Evolutionary conservation across 1,284 basidiomycete genomes (phyloP), one percentile per base, ranked within the genome.

Genomic region (Exobasidium rhododendri): DNA sequence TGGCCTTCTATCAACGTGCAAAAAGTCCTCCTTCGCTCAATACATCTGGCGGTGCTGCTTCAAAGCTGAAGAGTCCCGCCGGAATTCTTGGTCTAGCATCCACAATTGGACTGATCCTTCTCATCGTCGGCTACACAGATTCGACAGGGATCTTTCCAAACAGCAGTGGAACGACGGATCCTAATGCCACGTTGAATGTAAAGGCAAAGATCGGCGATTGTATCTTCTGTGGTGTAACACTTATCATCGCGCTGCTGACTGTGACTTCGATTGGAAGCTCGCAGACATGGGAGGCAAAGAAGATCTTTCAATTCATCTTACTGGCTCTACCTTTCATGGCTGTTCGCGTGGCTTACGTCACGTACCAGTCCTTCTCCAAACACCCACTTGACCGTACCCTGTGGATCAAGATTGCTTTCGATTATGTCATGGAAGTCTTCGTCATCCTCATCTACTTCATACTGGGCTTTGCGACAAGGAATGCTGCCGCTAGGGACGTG

Each of bases 41-140:
- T 40, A 17, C 7, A 40, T 40, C 35, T 10, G 7, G 10, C 17
- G 17, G 17, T 10, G 35, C 35, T 40, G 26, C 20, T 14, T 17
- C 13, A 13, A 24, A 20, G 20, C 47, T 50, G 24, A 50, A 20
- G 20, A 40, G 10, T 7, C 35, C 35, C 7, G 35, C 35, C 17
- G 47, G 47, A 50, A 22, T 64, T 7, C 53, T 64, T 5, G 52
- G 60, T n/a, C 51, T 64, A 7, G 51, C 49, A 29, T 59, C 54
- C 31, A 40, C 57, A 26, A 59, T 24, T n/a, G 62, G 58, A 2
- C 53, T 64, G 2, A 31, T 61, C 44, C 26, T 64, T n/a, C 35
- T 64, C 24, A 64, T 64, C 46, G 56, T 45, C 26, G 62, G 58
- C 32, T 64, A 64, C 53, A 26, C 47, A 4, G 54, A 63, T 17